Base-by-base conservation (phyloP, 345 rosid species). In the Arabis alpina region DNA sequence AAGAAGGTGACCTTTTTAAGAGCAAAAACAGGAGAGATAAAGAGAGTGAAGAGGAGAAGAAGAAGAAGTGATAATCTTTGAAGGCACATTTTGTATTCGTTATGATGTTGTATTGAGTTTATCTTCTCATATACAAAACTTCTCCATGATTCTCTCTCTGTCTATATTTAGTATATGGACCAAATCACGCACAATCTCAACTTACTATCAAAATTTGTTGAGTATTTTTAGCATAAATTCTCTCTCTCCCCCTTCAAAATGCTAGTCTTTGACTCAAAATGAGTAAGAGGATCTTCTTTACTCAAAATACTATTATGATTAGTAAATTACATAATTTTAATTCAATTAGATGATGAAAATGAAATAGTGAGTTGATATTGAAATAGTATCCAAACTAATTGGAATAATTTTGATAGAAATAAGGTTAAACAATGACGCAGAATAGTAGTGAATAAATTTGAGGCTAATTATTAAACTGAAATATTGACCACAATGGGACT, bases 401-500 rank as follows among this genome's bases (percentile, higher is more conserved):
- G 44, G 8, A 14, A 40, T 3, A 3, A 50, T 57, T 6, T 13
- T 9, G 13, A 70, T 10, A 11, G 12, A 8, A 37, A 19, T 6
- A 61, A 61, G 2, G 24, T 19, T 36, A 14, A 44, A 71, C 43
- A 45, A 42, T 13, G 32, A 70, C 40, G 59, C 41, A 12, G 42
- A 49, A 16, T 39, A 32, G 12, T 28, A 43, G 49, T 47, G 7
- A 47, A 19, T 34, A 5, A 6, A 5, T 5, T 43, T 15, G 61
- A 37, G 34, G 54, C 45, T 64, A 72, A 57, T 13, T 56, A 19
- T 19, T 19, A 19, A 19, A 19, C 23, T 25, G 41, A 58, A 67
- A 15, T 51, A 12, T 63, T 10, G 10, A 56, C 71, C 50, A 64
- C 74, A 19, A 83, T 55, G 2, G 87, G 90, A 77, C 74, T 82